Percentiles rank a stretch among this genome's conserved stretches.
Conservation (phyloP, 208 protist genomes). For the Balamuthia mandrillaris region DNA sequence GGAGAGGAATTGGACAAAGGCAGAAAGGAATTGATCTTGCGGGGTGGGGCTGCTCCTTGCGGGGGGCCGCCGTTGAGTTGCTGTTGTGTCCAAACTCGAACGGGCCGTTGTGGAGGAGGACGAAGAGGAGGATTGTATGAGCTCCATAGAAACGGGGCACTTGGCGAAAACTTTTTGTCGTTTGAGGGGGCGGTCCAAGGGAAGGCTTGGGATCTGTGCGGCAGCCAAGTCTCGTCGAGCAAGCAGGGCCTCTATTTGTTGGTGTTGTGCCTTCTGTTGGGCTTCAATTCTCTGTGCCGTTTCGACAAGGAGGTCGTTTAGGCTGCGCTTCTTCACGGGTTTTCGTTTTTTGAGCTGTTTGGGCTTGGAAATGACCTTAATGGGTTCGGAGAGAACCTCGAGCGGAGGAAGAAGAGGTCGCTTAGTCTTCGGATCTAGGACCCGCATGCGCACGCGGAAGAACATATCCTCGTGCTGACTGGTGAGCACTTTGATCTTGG, state of each 20-base stretch:
- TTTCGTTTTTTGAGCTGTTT: background rate
- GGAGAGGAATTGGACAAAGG: too few species aligned
- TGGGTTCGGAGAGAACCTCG: background rate
- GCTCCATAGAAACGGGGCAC: too few species aligned
- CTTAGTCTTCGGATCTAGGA: background rate
- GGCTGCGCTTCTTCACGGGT: background rate
- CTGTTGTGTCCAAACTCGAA: too few species aligned
- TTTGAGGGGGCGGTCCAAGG: too few species aligned
- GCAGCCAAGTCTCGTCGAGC: too few species aligned
- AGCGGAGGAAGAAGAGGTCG: background rate
- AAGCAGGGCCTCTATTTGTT: background rate
- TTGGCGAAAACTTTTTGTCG: too few species aligned
- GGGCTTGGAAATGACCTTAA: background rate
- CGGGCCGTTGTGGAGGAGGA: too few species aligned
- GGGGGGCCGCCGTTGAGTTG: too few species aligned
- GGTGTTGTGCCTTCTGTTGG: background rate
- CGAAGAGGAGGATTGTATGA: too few species aligned
- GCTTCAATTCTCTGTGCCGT: background rate
- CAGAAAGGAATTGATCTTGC: too few species aligned
- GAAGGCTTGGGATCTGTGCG: too few species aligned
- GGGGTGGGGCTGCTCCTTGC: too few species aligned
- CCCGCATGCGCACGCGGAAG: background rate
- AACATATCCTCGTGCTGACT: background rate
- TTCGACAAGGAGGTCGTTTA: background rate
- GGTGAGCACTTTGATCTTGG: background rate